A percentile compares a stretch with the other conserved stretches of the same genome.
Conservation (phyloP, 108 stramenopile species). For the Discostella pseudostelligera region DNA sequence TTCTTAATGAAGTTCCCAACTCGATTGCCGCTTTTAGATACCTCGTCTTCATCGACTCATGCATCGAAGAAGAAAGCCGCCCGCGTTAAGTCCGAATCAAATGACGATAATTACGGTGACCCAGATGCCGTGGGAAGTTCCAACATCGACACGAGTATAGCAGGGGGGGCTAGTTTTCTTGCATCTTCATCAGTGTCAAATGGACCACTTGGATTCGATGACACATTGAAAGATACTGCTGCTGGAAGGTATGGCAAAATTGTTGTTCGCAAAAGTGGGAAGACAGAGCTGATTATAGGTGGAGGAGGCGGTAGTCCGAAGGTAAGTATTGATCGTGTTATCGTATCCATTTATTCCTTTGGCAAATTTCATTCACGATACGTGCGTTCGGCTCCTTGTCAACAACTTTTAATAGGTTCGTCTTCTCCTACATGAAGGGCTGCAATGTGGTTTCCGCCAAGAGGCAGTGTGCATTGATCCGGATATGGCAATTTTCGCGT, state of each 20-base stretch:
- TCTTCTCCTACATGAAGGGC: conserved; percentile 77
- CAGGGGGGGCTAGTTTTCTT: background rate
- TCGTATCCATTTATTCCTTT: background rate
- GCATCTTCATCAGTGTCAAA: conserved; percentile 4
- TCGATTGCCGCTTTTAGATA: conserved; percentile 46
- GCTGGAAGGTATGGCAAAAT: conserved; percentile 78
- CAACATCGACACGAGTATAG: conserved; percentile 6
- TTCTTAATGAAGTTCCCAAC: conserved; percentile 52
- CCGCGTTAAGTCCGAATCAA: conserved; percentile 33
- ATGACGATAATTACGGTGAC: conserved; percentile 13
- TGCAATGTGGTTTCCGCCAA: conserved; percentile 77
- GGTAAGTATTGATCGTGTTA: conserved; percentile 40
- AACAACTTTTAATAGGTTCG: conserved; percentile 35
- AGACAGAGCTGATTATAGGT: conserved; percentile 69
- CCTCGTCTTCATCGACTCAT: conserved; percentile 6
- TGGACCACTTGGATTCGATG: conserved; percentile 59
- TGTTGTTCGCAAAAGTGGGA: conserved; percentile 78
- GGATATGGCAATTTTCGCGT: conserved; percentile 52
- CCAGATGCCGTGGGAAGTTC: conserved; percentile 29
- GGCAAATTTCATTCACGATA: background rate
- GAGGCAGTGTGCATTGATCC: conserved; percentile 79
- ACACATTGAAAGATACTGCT: conserved; percentile 53
- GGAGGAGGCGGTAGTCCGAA: conserved; percentile 50
- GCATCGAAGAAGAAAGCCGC: conserved; percentile 7
- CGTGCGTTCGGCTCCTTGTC: background rate